These are phyloP conservation scores for Colletotrichum sp. DNA, from an alignment of 2,329 filamentous ascomycete genomes.

Conservation along the genomic window DNA sequence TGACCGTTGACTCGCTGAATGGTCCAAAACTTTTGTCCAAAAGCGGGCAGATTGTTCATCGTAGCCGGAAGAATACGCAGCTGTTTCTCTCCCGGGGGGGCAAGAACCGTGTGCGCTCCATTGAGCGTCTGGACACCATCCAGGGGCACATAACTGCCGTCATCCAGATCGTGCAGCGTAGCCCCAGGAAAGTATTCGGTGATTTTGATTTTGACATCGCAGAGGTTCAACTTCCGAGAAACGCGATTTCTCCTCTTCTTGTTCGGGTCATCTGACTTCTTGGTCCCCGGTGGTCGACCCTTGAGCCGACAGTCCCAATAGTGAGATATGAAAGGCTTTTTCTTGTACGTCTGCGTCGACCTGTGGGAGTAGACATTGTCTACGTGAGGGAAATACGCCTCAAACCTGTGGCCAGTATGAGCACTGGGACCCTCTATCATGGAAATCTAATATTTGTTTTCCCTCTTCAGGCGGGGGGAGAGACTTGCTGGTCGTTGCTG, in stretches of 20 bases:
- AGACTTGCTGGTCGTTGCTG: constrained; percentile 72
- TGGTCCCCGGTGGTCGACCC: constrained; percentile 78
- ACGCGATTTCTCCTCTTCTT: constrained; percentile 84
- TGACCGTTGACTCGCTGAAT: constrained; percentile 81
- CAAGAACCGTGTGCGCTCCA: constrained; percentile 23
- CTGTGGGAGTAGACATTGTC: constrained; percentile 87
- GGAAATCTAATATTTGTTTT: background rate
- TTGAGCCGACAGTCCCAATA: constrained; percentile 88
- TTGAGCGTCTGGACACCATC: constrained; percentile 18
- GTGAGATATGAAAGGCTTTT: constrained; percentile 81
- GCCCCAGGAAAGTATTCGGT: constrained; percentile 75
- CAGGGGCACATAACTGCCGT: constrained; percentile 15
- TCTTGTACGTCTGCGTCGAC: constrained; percentile 81
- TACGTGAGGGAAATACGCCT: constrained; percentile 82
- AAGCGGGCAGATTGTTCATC: background rate
- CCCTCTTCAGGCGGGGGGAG: background rate
- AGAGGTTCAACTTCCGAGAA: constrained; percentile 78
- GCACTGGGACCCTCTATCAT: constrained; percentile 3
- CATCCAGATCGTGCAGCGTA: constrained; percentile 32
- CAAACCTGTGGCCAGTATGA: constrained; percentile 58
- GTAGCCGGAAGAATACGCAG: constrained; percentile 24
- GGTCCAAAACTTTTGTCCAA: constrained; percentile 67
- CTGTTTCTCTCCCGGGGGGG: constrained; percentile 10
- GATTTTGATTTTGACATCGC: constrained; percentile 87
- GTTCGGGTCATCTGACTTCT: constrained; percentile 78